phyloP scores from a whole-genome alignment of 306 rosid species.

The Ammopiptanthus mongolicus region DNA sequence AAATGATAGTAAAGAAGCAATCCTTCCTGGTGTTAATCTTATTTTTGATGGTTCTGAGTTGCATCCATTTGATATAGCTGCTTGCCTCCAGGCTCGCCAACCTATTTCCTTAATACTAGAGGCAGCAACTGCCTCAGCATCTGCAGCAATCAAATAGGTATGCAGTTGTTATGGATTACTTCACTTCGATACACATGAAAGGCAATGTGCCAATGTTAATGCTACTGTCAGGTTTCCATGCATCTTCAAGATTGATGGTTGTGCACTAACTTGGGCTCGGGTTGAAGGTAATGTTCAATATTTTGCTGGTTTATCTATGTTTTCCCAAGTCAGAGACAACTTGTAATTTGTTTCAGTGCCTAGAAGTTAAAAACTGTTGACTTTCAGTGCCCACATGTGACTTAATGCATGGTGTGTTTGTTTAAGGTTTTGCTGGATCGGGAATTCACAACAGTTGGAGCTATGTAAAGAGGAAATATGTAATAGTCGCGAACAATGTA shows the following conservation, averaged over 20 bases:
- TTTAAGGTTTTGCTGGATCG: slow-evolving; percentile 20
- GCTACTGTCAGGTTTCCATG: slow-evolving; percentile 13
- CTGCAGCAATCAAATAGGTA: slow-evolving; percentile 46
- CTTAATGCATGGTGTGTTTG: background rate
- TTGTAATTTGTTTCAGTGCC: background rate
- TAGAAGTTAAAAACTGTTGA: background rate
- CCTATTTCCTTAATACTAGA: slow-evolving; percentile 78
- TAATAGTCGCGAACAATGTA: background rate
- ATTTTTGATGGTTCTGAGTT: slow-evolving; percentile 83
- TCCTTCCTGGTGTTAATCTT: slow-evolving; percentile 88
- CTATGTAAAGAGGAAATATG: background rate
- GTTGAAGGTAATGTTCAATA: slow-evolving; percentile 36
- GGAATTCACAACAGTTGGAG: slow-evolving; percentile 4
- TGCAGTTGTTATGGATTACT: slow-evolving; percentile 22
- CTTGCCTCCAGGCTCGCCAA: slow-evolving; percentile 95
- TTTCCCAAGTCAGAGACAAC: background rate
- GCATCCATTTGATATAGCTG: slow-evolving; percentile 86
- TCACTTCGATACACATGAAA: slow-evolving; percentile 6
- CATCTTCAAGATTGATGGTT: slow-evolving; percentile 27
- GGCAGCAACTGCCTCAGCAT: slow-evolving; percentile 75
- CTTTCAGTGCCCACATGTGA: background rate
- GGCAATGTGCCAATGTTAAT: slow-evolving; percentile 21
- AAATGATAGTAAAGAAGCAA: slow-evolving; percentile 71
- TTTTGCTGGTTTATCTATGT: background rate
- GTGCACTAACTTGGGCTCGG: slow-evolving; percentile 16